Base-by-base conservation (phyloP, 371 early-diverging fungal genomes). In the Syncephalastrum monosporum region DNA sequence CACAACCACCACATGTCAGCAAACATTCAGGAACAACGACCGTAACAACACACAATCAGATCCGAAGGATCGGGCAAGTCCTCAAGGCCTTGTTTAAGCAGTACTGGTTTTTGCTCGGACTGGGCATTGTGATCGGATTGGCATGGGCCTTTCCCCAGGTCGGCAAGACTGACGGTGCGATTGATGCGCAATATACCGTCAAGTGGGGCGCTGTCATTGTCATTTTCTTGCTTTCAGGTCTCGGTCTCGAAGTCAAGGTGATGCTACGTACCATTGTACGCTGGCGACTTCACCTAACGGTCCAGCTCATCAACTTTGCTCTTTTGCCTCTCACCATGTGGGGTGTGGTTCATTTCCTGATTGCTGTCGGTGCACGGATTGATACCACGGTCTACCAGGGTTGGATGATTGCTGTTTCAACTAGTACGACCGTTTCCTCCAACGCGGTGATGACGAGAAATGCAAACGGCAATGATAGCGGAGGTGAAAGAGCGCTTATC, bases 391-490 rank as follows among this genome's bases (percentile, higher is more conserved):
- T 90, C 0, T 69, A 86, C 57, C 80, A 83, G 29, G 91, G 89
- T 15, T 74, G 86, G 68, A 74, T 88, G 19, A 83, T 90, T 55
- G 84, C 86, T 17, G 69, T 83, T 21, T 80, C 85, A 0, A 87
- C 85, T 3, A 89, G 89, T 6, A 89, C 91, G 0, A 91, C 91
- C 1, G 86, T 91, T 42, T 85, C 88, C 8, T 89, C 91, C n/a
- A 89, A 89, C 67, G 82, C 84, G 2, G 78, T 89, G 61, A 89
- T 89, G 89, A 91, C 91, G 15, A 77, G 83, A 45, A 84, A 83
- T 56, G 87, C 89, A 0, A 65, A 69, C 27, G 89, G 91, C 29
- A 88, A 82, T 61, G 89, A 88, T 61, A 79, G 85, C 38, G 71
- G 67, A 47, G 77, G 73, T 73, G 21, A 21, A 21, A 21, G 21